Base-by-base conservation (phyloP, 805 yeast genomes). In the Saccharomycopsis synnaedendra region DNA sequence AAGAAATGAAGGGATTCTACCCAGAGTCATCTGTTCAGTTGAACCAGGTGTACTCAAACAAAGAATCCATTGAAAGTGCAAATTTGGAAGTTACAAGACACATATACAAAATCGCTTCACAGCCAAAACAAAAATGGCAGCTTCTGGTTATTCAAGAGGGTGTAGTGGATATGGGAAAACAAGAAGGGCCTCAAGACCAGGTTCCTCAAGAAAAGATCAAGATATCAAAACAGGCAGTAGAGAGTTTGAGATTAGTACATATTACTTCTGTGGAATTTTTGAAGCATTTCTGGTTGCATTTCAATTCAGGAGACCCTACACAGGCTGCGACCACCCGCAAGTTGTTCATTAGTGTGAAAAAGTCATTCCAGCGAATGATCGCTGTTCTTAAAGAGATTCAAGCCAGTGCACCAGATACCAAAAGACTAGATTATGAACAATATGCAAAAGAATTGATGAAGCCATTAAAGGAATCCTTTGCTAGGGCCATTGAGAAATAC, bases 201-300 rank as follows among this genome's bases (percentile, higher is more conserved):
- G 46, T 44, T 4, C 19, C 33, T 4, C 34, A 35, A 3, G 34
- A 39, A 11, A 49, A 49, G 32, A 28, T 51, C 5, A 43, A 51
- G 28, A 55, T 66, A n/a, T 70, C 69, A n/a, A 46, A 46, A 3
- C 63, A 59, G 7, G 53, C 69, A 1, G 48, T 75, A 7, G 84
- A 80, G 44, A 68, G 72, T 41, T 64, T 84, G 36, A 64, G 80
- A 44, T 62, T 82, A 39, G 70, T 82, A 10, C 89, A 85, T 58
- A 75, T 82, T 1, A 82, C 93, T 0, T 77, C 89, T 3, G 71
- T 80, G 36, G 94, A 84, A 60, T 85, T 84, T 58, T 62, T 85
- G 39, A 74, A 78, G 49, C 94, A 84, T 60, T 85, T 83, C 60
- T 85, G 89, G 83, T 59, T 71, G 1, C 80, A 78, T 58, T 75